A percentile compares a stretch with the other conserved stretches of the same genome.
phyloP scores from a whole-genome alignment of 176 grass and related monocot species.

The Juncus inflexus region DNA sequence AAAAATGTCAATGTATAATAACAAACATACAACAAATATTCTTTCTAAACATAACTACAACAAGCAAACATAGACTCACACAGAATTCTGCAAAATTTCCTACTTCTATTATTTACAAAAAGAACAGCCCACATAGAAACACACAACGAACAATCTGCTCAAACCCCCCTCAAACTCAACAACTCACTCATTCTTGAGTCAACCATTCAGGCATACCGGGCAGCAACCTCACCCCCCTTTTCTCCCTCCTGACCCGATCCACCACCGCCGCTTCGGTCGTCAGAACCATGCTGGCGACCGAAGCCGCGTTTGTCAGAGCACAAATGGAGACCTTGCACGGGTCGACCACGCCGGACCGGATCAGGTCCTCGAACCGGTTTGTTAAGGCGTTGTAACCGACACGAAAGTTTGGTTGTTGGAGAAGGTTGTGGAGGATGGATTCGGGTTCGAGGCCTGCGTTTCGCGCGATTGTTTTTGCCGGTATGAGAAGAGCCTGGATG shows the following conservation, averaged over 20 bases:
- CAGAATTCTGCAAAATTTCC: too few species aligned
- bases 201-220: slow-evolving; percentile 56
- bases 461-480: slow-evolving; percentile 52
- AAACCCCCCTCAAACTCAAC: not conserved
- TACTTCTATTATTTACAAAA: too few species aligned
- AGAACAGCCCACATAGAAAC: too few species aligned
- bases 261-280: slow-evolving; percentile 85
- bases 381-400: slow-evolving; percentile 87
- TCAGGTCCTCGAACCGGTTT: slow-evolving; percentile 55
- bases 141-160: too few species aligned
- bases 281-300: slow-evolving; percentile 67
- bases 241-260: slow-evolving; percentile 66
- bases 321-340: slow-evolving; percentile 73
- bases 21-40: too few species aligned
- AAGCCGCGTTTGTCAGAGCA: slow-evolving; percentile 72
- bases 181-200: slow-evolving; percentile 8
- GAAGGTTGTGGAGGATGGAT: slow-evolving; percentile 71
- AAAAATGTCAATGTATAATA: too few species aligned
- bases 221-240: slow-evolving; percentile 42
- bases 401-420: slow-evolving; percentile 40
- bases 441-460: slow-evolving; percentile 72
- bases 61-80: too few species aligned
- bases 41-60: too few species aligned
- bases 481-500: slow-evolving; percentile 72
- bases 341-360: slow-evolving; percentile 74